phyloP scores from a whole-genome alignment of 768 basidiomycete genomes.

The Trametes cingulata region DNA sequence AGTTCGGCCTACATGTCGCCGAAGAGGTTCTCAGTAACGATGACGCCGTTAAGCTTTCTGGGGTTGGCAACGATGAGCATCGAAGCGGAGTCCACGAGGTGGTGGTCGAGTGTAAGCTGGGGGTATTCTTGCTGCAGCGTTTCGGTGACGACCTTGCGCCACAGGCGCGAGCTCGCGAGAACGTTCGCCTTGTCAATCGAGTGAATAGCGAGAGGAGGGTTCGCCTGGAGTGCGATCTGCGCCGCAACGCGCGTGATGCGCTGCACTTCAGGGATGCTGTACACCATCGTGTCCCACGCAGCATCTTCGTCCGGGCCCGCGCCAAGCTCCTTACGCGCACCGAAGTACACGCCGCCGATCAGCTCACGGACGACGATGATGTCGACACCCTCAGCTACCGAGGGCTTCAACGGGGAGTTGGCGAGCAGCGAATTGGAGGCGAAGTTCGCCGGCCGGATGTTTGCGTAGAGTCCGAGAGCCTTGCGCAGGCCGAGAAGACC shows the following conservation, averaged over 20 bases:
- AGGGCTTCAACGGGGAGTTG: constrained; percentile 86
- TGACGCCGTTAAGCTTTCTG: constrained; percentile 89
- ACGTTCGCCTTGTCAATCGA: constrained; percentile 99
- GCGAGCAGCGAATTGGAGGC: constrained; percentile 87
- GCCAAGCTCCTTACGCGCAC: constrained; percentile 85
- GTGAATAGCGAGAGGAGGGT: constrained; percentile 87
- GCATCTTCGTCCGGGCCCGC: constrained; percentile 60
- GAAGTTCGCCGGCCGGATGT: constrained; percentile 96
- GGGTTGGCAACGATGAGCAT: constrained; percentile 94
- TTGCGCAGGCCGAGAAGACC: constrained; percentile 90
- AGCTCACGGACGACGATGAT: constrained; percentile 96
- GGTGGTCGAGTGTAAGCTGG: constrained; percentile 83
- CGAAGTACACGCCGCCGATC: constrained; percentile 96
- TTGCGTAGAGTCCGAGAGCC: constrained; percentile 92
- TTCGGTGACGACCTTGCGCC: constrained; percentile 92
- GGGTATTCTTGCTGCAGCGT: constrained; percentile 85
- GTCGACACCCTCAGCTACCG: constrained; percentile 80
- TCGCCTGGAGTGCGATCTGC: constrained; percentile 78
- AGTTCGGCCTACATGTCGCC: constrained; percentile 83
- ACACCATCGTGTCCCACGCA: constrained; percentile 93
- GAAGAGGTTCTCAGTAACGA: constrained; percentile 94
- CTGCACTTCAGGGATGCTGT: constrained; percentile 88
- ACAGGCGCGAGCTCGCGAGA: constrained; percentile 89
- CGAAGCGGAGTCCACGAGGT: constrained; percentile 92
- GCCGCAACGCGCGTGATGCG: constrained; percentile 96